These are phyloP conservation scores for Coniochaeta sp. DNA, from an alignment of 2,329 filamentous ascomycete genomes.

Conservation along the genomic window DNA sequence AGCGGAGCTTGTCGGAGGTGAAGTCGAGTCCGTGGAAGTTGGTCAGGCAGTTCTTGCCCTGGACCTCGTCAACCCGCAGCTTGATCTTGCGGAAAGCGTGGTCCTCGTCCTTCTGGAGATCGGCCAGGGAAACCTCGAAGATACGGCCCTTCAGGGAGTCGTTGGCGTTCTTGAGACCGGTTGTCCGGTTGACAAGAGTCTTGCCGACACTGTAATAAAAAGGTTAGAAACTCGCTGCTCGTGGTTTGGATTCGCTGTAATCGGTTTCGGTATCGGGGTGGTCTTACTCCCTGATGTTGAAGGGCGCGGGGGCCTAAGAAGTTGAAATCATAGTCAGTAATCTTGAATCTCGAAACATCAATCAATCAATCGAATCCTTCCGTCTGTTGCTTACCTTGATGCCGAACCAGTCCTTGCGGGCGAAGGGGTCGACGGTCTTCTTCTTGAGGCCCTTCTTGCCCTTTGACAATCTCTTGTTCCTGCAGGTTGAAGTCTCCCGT, in stretches of 20 bases:
- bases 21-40: constrained; percentile 99
- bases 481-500: constrained; percentile 25
- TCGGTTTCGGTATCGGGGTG: not conserved
- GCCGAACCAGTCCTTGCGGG: constrained; percentile 98
- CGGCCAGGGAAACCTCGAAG: constrained; percentile 96
- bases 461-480: constrained; percentile 99
- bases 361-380: not conserved
- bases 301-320: constrained; percentile 79
- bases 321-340: constrained; percentile 15
- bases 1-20: constrained; percentile 99
- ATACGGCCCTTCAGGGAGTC: constrained; percentile 98
- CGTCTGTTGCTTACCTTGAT: constrained; percentile 65
- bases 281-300: constrained; percentile 91
- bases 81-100: constrained; percentile 99
- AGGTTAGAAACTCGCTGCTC: constrained; percentile 15
- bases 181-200: constrained; percentile 98
- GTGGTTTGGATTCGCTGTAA: not conserved
- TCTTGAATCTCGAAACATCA: not conserved
- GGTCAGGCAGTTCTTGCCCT: constrained; percentile 99
- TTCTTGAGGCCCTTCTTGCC: constrained; percentile 99
- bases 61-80: constrained; percentile 96
- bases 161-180: constrained; percentile 99
- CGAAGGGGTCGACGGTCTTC: constrained; percentile 95
- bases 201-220: constrained; percentile 77
- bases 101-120: constrained; percentile 99